Base-by-base conservation (phyloP, 2,329 filamentous ascomycete genomes). In the Alternaria ventricosa region DNA sequence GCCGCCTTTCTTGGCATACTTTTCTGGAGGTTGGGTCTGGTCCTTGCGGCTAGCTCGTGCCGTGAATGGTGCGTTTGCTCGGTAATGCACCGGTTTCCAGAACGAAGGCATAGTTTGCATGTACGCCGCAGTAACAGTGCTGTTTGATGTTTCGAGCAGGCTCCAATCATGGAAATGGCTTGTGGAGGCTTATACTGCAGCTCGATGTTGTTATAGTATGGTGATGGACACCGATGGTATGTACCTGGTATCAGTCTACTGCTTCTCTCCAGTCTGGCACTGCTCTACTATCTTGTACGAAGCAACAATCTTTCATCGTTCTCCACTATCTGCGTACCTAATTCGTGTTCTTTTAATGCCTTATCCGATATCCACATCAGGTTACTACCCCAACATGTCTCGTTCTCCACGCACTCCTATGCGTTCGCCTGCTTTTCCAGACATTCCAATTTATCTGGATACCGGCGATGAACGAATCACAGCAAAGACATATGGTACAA, bases 381-480 rank as follows among this genome's bases (percentile, higher is more conserved):
- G 57, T 10, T 33, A 59, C 23, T 55, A 41, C 2, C 50, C 63
- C 2, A 41, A 55, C 15, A 57, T 60, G 65, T 49, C 65, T n/a
- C 64, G 41, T 5, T 23, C 65, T 33, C 46, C 47, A 2, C 25
- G 41, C 0, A 68, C 65, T n/a, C 60, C 66, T 1, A 69, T 64
- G 44, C 58, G 61, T 12, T 74, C 70, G 72, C 66, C 73, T 5
- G 7, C 62, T 0, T 74, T 66, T n/a, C 68, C 72, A 1, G 67
- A 66, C 5, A 73, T 76, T 13, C 73, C 73, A 0, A 75, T 75
- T 4, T 75, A 69, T 20, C 69, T 75, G 5, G 73, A 75, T 10
- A 65, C 71, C 0, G 53, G 60, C 3, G 68, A 75, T 28, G 65
- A 67, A 6, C 54, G 66, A 5, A 23, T 25, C 11, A 54, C 59